Conservation (phyloP, 257 asterid genomes). For the Gentiana straminea region DNA sequence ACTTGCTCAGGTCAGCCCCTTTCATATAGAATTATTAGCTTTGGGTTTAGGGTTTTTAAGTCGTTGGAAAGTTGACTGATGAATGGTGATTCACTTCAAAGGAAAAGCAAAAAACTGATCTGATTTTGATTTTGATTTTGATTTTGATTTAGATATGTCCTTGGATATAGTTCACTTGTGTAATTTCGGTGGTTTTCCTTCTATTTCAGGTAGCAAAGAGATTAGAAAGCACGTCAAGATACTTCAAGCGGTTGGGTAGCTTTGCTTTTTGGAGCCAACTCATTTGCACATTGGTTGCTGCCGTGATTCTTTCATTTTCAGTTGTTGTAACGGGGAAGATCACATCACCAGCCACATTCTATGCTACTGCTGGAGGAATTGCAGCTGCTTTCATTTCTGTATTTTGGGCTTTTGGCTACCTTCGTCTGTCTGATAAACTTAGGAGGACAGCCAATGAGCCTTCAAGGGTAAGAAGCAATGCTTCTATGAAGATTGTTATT, state of each 20-base stretch:
- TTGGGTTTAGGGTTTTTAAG: constrained; percentile 28
- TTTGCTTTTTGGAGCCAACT: constrained; percentile 97
- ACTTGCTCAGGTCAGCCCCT: constrained; percentile 68
- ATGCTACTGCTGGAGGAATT: constrained; percentile 83
- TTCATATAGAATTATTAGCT: constrained; percentile 14
- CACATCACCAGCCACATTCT: constrained; percentile 85
- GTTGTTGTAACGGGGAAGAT: constrained; percentile 63
- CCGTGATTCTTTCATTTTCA: constrained; percentile 86
- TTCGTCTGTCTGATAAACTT: constrained; percentile 77
- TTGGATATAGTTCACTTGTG: too few species aligned
- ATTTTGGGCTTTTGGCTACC: constrained; percentile 93
- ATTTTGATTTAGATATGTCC: too few species aligned
- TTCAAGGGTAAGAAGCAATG: constrained; percentile 53
- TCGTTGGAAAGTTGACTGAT: constrained; percentile 3
- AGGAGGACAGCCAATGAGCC: constrained; percentile 75
- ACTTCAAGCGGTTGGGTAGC: constrained; percentile 90
- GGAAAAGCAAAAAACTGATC: neutral
- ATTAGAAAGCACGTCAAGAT: constrained; percentile 67
- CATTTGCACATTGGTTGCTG: constrained; percentile 66
- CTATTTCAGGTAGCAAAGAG: constrained; percentile 66
- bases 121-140: neutral
- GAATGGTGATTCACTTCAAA: too few species aligned
- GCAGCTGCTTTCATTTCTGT: constrained; percentile 89
- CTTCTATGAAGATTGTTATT: neutral
- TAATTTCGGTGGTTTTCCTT: too few species aligned